Evolutionary conservation across 164 flowering plant genomes (phyloP), one percentile per base, ranked within the genome.

Genomic region (Platanus orientalis): DNA sequence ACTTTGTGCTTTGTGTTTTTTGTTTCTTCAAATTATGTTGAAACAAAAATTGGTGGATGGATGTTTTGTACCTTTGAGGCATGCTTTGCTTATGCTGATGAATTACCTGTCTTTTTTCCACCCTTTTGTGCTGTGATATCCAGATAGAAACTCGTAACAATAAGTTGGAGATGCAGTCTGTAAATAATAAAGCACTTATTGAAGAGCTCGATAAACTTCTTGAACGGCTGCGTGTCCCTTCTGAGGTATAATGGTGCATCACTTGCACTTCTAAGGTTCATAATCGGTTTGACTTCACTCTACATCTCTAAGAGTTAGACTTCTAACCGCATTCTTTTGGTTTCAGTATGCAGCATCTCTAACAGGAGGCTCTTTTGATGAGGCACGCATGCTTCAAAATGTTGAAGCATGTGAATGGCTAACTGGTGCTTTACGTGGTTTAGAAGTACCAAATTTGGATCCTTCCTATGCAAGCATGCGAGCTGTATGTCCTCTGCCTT

Each of bases 121-220:
- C 1, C 29, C 21, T 57, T 58, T 23, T 54, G 16, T 55, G n/a
- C n/a, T 47, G 64, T 63, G 50, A 40, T 64, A 23, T 68, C 23
- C 90, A 95, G 99, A 95, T 95, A 75, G 99, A 95, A 79, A 84
- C 82, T 14, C 97, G 99, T 53, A 95, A 95, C 60, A 95, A 95
- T 79, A 88, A 90, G 76, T 75, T 92, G 82, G 99, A 92, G 86
- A 84, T 86, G 91, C 99, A 92, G 72, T 92, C 99, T 62, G 92
- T 92, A 53, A 95, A 95, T 70, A 95, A 92, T 64, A 88, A 82
- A 79, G 60, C 85, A 40, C 87, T 92, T 57, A 82, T 92, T 72
- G 84, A 84, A 64, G 99, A 92, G 72, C 97, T 95, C 64, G 98
- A 92, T 68, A 95, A 82, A 73, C 96, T 95, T 75, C 84, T 92